Percentiles rank a stretch among this genome's conserved stretches.
These are phyloP conservation scores for Cyclotella cryptica DNA, from an alignment of 108 stramenopile genomes.

Conservation along the genomic window DNA sequence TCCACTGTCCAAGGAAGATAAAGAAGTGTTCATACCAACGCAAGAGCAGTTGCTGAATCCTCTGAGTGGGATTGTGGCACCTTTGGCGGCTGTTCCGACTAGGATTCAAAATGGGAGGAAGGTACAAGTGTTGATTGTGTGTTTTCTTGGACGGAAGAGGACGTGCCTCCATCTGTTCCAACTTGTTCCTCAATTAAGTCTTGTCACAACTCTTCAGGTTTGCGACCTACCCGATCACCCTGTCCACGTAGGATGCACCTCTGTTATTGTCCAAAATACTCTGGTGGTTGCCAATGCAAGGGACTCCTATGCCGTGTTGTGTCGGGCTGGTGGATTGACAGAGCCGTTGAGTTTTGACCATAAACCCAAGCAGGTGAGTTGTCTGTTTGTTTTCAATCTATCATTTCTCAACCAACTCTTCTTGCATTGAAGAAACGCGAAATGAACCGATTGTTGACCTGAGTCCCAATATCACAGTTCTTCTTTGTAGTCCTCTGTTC, in stretches of 20 bases:
- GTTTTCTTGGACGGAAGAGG: neutral
- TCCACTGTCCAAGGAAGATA: neutral
- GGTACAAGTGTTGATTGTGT: slow-evolving; percentile 24
- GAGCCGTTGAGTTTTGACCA: slow-evolving; percentile 89
- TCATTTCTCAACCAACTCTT: neutral
- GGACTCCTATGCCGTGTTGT: slow-evolving; percentile 90
- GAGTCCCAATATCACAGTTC: neutral
- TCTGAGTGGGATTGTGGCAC: slow-evolving; percentile 49
- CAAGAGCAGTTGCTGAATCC: slow-evolving; percentile 52
- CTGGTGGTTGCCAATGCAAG: slow-evolving; percentile 94
- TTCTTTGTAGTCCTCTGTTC: neutral
- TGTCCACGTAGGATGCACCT: slow-evolving; percentile 95
- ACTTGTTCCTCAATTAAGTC: neutral
- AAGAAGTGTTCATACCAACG: slow-evolving; percentile 34
- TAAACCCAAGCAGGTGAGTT: slow-evolving; percentile 72
- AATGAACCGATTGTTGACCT: slow-evolving; percentile 49
- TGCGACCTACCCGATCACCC: slow-evolving; percentile 94
- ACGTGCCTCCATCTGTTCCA: neutral
- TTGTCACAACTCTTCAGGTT: slow-evolving; percentile 45
- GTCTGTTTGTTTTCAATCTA: neutral
- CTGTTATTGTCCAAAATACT: slow-evolving; percentile 79
- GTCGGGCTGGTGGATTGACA: slow-evolving; percentile 70
- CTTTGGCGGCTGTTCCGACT: slow-evolving; percentile 46
- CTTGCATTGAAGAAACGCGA: slow-evolving; percentile 56
- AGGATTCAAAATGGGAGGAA: slow-evolving; percentile 51